phyloP scores from a whole-genome alignment of 2,329 filamentous ascomycete species.

The Sporothrix variecibatus region DNA sequence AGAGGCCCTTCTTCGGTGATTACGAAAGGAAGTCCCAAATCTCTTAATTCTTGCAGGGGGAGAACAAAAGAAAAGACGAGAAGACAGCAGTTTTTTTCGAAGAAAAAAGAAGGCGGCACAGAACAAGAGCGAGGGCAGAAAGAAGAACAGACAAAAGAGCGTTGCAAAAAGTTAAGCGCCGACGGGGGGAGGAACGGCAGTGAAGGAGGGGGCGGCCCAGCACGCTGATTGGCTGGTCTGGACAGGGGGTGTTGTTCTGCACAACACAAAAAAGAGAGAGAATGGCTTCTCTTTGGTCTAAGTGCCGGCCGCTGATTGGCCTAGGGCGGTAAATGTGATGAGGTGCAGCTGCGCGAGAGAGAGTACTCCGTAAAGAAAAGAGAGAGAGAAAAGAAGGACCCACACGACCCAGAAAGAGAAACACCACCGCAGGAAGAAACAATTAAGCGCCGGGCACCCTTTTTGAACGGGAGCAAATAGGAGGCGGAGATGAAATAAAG shows the following conservation, averaged over 20 bases:
- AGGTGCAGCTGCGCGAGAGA: not conserved
- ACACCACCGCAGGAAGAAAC: not conserved
- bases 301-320: constrained; percentile 22
- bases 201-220: not conserved
- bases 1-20: constrained; percentile 22
- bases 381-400: not conserved
- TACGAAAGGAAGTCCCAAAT: not conserved
- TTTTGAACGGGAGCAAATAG: not conserved
- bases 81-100: not conserved
- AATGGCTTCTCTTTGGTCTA: constrained; percentile 17
- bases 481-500: not conserved
- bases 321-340: not conserved
- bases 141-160: not conserved
- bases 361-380: not conserved
- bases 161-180: constrained; percentile 18
- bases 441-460: constrained; percentile 14
- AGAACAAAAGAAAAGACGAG: not conserved
- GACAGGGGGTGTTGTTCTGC: constrained; percentile 10
- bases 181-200: not conserved
- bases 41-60: not conserved
- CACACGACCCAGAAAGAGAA: not conserved
- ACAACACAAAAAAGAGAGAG: not conserved
- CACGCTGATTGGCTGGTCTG: not conserved
- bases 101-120: not conserved
- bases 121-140: not conserved